Conservation (phyloP, 148 eudicot genomes). For the Nepenthes gracilis region DNA sequence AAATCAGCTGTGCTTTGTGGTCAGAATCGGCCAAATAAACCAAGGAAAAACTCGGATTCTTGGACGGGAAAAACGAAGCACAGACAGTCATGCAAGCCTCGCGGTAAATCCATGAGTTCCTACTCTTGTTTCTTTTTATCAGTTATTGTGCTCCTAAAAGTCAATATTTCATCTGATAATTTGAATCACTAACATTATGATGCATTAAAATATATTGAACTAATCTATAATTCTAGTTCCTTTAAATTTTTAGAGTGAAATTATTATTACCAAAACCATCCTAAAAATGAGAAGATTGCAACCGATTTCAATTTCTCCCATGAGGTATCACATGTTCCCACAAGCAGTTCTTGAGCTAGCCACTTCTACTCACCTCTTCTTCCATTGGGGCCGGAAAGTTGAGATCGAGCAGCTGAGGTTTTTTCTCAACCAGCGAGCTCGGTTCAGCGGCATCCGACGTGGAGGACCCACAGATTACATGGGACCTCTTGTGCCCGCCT, state of each 20-base stretch:
- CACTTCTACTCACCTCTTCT: slow-evolving; percentile 34
- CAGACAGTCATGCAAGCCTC: too few species aligned
- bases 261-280: background rate
- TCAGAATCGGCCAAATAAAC: too few species aligned
- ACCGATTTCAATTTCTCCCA: background rate
- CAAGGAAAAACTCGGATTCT: slow-evolving; percentile 1
- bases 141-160: too few species aligned
- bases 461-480: slow-evolving; percentile 35
- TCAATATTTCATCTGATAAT: too few species aligned
- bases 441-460: background rate
- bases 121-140: too few species aligned
- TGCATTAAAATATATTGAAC: too few species aligned
- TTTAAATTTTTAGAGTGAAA: background rate
- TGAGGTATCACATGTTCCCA: background rate
- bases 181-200: too few species aligned
- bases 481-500: slow-evolving; percentile 96
- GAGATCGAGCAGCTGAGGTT: slow-evolving; percentile 45
- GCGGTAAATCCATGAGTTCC: too few species aligned
- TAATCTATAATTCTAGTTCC: too few species aligned
- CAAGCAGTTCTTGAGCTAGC: slow-evolving; percentile 28
- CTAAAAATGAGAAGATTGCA: background rate
- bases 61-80: slow-evolving; percentile 1
- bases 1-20: too few species aligned
- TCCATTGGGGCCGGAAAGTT: slow-evolving; percentile 73
- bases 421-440: background rate